A percentile compares a stretch with the other conserved stretches of the same genome.
Evolutionary conservation across 1,139 yeast species (phyloP).

Genomic region (Zygosaccharomyces sapae): DNA sequence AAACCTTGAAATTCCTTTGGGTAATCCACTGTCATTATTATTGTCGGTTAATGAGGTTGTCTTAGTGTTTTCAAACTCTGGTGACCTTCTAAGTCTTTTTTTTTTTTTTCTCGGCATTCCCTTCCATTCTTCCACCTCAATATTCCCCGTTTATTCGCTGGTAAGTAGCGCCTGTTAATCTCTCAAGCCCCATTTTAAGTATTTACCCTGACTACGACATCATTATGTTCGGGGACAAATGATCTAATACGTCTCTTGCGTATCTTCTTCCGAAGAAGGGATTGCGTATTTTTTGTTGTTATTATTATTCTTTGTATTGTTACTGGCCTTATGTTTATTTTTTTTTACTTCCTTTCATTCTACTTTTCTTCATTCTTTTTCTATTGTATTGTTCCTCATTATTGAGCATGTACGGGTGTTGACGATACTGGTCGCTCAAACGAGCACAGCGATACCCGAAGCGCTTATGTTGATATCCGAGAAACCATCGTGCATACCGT

Average conservation of each 20-base stretch:
- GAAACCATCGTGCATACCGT: not conserved
- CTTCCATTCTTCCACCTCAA: not conserved
- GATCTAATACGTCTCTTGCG: too few relatives aligned
- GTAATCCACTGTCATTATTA: conserved; percentile 25
- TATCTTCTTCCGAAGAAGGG: not conserved
- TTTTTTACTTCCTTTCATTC: not conserved
- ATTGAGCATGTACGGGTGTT: not conserved
- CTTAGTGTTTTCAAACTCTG: too few relatives aligned
- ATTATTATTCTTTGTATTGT: too few relatives aligned
- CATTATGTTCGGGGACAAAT: too few relatives aligned
- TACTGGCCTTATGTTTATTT: not conserved
- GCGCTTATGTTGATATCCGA: not conserved
- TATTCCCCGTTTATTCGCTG: too few relatives aligned
- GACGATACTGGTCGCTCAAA: not conserved
- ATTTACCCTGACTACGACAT: too few relatives aligned
- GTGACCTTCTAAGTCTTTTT: too few relatives aligned
- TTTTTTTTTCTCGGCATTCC: not conserved
- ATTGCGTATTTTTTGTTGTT: not conserved
- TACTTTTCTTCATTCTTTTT: conserved; percentile 1
- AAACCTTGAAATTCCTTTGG: conserved; percentile 46
- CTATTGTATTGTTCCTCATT: not conserved
- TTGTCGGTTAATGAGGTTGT: not conserved
- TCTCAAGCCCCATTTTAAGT: too few relatives aligned
- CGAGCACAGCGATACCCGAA: not conserved
- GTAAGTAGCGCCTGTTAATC: too few relatives aligned